Conservation (phyloP, 208 protist species). For the Lotmaria passim region DNA sequence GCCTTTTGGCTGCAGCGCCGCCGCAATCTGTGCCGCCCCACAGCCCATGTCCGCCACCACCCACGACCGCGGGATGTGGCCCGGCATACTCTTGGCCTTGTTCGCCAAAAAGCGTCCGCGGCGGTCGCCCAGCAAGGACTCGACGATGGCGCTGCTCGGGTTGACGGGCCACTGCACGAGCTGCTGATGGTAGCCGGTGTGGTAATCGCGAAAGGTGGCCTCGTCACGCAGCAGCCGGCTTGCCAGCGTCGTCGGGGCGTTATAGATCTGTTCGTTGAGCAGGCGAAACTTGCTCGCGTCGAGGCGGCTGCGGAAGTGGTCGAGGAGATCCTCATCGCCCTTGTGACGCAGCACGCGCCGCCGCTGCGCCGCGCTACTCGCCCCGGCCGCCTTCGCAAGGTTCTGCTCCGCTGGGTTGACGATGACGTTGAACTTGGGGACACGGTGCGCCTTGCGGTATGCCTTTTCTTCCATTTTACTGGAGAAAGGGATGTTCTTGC, state of each 20-base stretch:
- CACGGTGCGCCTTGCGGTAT: constrained; percentile 67
- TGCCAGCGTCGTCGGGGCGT: constrained; percentile 77
- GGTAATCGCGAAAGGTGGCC: constrained; percentile 89
- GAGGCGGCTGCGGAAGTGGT: constrained; percentile 86
- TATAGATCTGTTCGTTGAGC: constrained; percentile 91
- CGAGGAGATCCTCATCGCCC: constrained; percentile 79
- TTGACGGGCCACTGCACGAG: constrained; percentile 94
- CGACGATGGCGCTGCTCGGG: constrained; percentile 90
- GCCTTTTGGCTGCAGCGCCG: constrained; percentile 63
- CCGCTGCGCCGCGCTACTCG: constrained; percentile 86
- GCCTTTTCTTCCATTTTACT: constrained; percentile 59
- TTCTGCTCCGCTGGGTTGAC: constrained; percentile 37
- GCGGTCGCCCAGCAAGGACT: constrained; percentile 74
- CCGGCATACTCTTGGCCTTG: constrained; percentile 83
- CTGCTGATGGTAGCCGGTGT: constrained; percentile 93
- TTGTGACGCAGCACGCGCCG: constrained; percentile 72
- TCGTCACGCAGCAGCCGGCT: constrained; percentile 80
- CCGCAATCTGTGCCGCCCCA: constrained; percentile 93
- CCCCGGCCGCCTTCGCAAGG: constrained; percentile 41
- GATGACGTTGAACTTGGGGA: constrained; percentile 51
- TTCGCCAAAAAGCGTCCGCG: constrained; percentile 82
- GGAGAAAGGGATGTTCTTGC: constrained; percentile 67
- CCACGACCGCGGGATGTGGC: constrained; percentile 79
- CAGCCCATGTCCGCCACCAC: constrained; percentile 96
- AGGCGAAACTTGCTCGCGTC: constrained; percentile 87